These are phyloP conservation scores for Kwoniella bestiolae DNA, from an alignment of 768 basidiomycete genomes.

Conservation along the genomic window DNA sequence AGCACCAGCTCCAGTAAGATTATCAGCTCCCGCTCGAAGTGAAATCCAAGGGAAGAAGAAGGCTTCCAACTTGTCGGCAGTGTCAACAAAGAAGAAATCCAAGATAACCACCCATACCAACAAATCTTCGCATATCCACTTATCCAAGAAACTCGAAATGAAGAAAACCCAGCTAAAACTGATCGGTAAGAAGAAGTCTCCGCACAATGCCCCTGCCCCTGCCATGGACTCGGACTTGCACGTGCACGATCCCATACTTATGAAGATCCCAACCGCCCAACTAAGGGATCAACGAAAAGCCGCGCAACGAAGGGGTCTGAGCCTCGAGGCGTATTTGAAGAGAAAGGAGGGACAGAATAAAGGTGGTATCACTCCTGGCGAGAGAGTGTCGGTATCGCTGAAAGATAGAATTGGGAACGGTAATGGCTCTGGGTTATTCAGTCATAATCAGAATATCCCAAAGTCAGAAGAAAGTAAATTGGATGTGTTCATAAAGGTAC, in stretches of 20 bases:
- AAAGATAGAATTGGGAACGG: not conserved
- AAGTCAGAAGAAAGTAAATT: too few relatives aligned
- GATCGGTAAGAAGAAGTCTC: not conserved
- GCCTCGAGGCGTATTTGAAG: not conserved
- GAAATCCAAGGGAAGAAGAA: not conserved
- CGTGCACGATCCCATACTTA: not conserved
- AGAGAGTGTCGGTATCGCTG: not conserved
- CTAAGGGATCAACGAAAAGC: not conserved
- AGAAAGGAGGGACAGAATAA: not conserved
- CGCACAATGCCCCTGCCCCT: too few relatives aligned
- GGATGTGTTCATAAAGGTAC: not conserved
- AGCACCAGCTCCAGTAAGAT: not conserved
- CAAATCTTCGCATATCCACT: too few relatives aligned
- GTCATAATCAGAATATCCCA: too few relatives aligned
- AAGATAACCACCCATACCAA: too few relatives aligned
- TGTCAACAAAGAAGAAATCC: not conserved
- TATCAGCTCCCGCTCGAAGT: not conserved
- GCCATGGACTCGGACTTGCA: not conserved
- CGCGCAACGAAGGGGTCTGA: not conserved
- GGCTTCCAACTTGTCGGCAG: too few relatives aligned
- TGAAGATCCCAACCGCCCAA: not conserved
- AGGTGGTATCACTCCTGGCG: too few relatives aligned
- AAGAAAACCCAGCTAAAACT: not conserved
- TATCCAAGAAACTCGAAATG: not conserved
- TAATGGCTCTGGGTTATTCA: too few relatives aligned